Conservation (phyloP, 208 protist genomes). For the Naegleria lovaniensis region DNA sequence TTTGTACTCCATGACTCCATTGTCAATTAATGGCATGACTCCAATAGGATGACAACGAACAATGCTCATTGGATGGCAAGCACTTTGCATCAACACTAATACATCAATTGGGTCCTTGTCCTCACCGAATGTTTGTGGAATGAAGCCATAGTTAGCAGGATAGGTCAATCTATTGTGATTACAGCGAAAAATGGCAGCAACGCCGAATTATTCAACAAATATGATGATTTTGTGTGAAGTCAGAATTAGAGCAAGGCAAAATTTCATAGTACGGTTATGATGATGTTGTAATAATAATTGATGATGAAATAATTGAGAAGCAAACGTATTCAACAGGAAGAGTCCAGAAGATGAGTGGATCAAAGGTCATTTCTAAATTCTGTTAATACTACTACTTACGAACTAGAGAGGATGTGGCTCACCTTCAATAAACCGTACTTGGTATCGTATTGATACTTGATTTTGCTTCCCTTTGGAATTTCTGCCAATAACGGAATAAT, state of each 20-base stretch:
- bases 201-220: no score
- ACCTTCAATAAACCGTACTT: constrained; percentile 26
- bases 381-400: background rate
- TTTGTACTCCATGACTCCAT: constrained; percentile 5
- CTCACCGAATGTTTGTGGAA: constrained; percentile 30
- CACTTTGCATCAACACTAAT: constrained; percentile 22
- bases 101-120: constrained; percentile 33
- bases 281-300: no score
- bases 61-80: background rate
- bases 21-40: constrained; percentile 27
- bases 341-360: no score
- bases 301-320: no score
- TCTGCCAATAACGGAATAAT: constrained; percentile 21
- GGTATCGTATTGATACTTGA: constrained; percentile 36
- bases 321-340: no score
- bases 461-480: constrained; percentile 31
- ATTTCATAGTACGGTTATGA: no score
- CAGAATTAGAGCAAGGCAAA: no score
- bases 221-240: no score
- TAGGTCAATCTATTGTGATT: constrained; percentile 5
- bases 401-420: background rate
- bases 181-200: background rate
- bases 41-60: constrained; percentile 29
- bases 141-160: constrained; percentile 34
- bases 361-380: background rate